Conservation (phyloP, 768 basidiomycete species). For the Termitomyces sp. region DNA sequence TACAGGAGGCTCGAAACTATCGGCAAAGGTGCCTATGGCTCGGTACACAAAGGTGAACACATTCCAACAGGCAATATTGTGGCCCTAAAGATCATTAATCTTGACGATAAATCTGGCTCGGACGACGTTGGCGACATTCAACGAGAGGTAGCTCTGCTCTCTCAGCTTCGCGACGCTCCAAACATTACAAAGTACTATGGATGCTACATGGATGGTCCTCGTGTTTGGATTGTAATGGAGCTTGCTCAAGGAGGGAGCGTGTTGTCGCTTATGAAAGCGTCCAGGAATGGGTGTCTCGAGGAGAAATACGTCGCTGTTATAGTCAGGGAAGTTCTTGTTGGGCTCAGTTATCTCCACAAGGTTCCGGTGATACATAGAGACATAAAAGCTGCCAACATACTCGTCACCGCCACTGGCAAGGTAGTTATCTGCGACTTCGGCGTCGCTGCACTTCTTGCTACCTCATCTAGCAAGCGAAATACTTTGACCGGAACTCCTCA, state of each 20-base stretch:
- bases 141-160: constrained; percentile 88
- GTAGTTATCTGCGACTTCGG: constrained; percentile 98
- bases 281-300: constrained; percentile 68
- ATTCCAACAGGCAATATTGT: constrained; percentile 82
- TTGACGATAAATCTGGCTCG: constrained; percentile 76
- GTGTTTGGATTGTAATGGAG: constrained; percentile 99
- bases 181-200: constrained; percentile 95
- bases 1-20: constrained; percentile 87
- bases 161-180: constrained; percentile 83
- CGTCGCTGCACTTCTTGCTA: constrained; percentile 87
- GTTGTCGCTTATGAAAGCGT: constrained; percentile 87
- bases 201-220: constrained; percentile 91
- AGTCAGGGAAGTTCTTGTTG: constrained; percentile 82
- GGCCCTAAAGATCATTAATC: constrained; percentile 97
- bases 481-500: constrained; percentile 97
- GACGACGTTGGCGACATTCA: constrained; percentile 98
- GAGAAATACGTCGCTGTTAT: constrained; percentile 89
- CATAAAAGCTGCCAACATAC: constrained; percentile 96
- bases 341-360: constrained; percentile 86
- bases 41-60: constrained; percentile 89
- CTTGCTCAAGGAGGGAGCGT: constrained; percentile 94
- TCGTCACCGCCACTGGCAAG: constrained; percentile 82
- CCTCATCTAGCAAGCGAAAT: constrained; percentile 84
- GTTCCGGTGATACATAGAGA: constrained; percentile 95
- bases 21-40: constrained; percentile 94